phyloP scores from a whole-genome alignment of 495 filamentous ascomycete genomes.

The Jackrogersella minutella region DNA sequence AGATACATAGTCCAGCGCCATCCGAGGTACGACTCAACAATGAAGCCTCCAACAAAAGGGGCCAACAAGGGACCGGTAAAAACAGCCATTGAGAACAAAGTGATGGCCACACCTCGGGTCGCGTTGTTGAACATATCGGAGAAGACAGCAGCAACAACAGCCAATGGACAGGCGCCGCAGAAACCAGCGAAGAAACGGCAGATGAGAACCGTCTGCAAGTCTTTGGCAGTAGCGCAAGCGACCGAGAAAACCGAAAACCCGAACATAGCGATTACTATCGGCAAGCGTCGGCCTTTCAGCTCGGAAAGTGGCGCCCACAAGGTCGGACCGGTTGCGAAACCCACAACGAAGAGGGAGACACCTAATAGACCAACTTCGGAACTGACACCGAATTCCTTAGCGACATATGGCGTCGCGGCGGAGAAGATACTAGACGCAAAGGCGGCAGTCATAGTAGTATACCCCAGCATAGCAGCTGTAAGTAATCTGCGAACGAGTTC shows the following conservation, averaged over 20 bases:
- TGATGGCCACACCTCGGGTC: slow-evolving; percentile 79
- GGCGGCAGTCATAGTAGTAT: slow-evolving; percentile 76
- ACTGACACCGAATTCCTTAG: slow-evolving; percentile 61
- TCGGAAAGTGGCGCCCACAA: slow-evolving; percentile 80
- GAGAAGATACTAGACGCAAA: slow-evolving; percentile 79
- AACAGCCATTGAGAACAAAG: slow-evolving; percentile 83
- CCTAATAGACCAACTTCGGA: slow-evolving; percentile 70
- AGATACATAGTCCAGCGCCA: slow-evolving; percentile 90
- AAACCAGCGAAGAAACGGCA: slow-evolving; percentile 85
- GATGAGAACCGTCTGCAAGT: slow-evolving; percentile 82
- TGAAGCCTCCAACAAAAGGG: slow-evolving; percentile 88
- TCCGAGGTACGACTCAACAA: slow-evolving; percentile 69
- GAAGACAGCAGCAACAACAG: slow-evolving; percentile 87
- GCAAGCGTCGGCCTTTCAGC: slow-evolving; percentile 75
- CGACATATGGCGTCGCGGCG: slow-evolving; percentile 63
- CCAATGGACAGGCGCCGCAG: slow-evolving; percentile 77
- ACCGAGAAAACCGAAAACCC: slow-evolving; percentile 81
- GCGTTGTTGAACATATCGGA: slow-evolving; percentile 87
- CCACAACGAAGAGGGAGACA: slow-evolving; percentile 74
- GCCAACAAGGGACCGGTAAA: slow-evolving; percentile 84
- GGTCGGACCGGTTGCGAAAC: slow-evolving; percentile 72
- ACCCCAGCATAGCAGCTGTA: slow-evolving; percentile 77
- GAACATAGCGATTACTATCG: slow-evolving; percentile 76
- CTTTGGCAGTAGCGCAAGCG: slow-evolving; percentile 75
- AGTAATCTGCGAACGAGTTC: slow-evolving; percentile 55